A percentile compares a stretch with the other conserved stretches of the same genome.
Evolutionary conservation across 371 early-diverging fungal species (phyloP).

Genomic region (Apophysomyces ossiformis): DNA sequence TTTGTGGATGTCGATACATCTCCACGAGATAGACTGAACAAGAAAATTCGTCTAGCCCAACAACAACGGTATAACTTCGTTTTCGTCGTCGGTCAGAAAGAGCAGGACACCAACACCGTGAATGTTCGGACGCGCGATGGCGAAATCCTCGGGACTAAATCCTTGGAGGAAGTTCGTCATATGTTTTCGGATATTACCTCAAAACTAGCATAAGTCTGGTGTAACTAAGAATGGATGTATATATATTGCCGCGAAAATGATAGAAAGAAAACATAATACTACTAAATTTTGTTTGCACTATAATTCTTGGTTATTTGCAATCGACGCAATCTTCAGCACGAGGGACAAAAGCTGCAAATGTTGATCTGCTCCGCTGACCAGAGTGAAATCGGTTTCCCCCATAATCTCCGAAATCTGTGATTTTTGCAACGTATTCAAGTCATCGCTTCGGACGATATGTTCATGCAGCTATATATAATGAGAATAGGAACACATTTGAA

Average conservation of each 20-base stretch:
- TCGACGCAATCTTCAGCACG: slow-evolving; percentile 60
- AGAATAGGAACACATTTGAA: slow-evolving; percentile 2
- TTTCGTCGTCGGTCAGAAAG: slow-evolving; percentile 95
- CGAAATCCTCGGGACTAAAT: slow-evolving; percentile 56
- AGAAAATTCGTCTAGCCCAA: slow-evolving; percentile 96
- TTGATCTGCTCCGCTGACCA: slow-evolving; percentile 91
- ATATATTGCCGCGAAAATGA: slow-evolving; percentile 21
- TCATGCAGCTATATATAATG: slow-evolving; percentile 56
- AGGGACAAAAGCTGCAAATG: slow-evolving; percentile 80
- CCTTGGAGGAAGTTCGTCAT: slow-evolving; percentile 41
- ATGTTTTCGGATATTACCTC: slow-evolving; percentile 50
- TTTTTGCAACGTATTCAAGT: slow-evolving; percentile 73
- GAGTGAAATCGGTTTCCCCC: slow-evolving; percentile 69
- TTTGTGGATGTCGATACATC: slow-evolving; percentile 84
- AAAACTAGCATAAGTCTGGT: slow-evolving; percentile 34
- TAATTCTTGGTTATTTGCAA: slow-evolving; percentile 19
- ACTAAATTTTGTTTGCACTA: slow-evolving; percentile 2
- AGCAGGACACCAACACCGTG: slow-evolving; percentile 80
- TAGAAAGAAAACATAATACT: slow-evolving; percentile 23
- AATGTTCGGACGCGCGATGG: slow-evolving; percentile 83
- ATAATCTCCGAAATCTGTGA: slow-evolving; percentile 64
- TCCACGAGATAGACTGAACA: slow-evolving; percentile 86
- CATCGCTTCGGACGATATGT: slow-evolving; percentile 59
- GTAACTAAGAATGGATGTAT: background rate
- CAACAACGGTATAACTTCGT: slow-evolving; percentile 91